Base-by-base conservation (phyloP, 2,329 filamentous ascomycete genomes). In the Xylariales sp. region DNA sequence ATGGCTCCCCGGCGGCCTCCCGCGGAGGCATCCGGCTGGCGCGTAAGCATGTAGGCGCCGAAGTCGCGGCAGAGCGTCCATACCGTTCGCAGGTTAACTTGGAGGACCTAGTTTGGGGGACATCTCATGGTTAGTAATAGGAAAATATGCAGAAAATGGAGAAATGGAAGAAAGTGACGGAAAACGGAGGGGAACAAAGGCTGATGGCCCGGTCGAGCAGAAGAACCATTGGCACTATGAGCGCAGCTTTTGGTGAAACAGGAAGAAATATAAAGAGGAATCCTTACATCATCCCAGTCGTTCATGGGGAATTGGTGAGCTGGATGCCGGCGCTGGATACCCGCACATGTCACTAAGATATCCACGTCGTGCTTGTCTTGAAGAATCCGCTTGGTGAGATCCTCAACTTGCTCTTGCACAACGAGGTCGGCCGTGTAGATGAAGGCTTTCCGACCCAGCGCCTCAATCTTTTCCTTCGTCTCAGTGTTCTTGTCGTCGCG, bases 271-370 rank as follows among this genome's bases (percentile, higher is more conserved):
- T 18, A 83, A 80, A 0, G 85, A 78, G 60, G 93, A 85, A 12
- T 88, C 2, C 28, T 17, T 32, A 33, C 37, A 20, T 39, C 27
- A 30, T 33, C 30, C 12, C 32, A 39, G 17, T 39, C 37, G n/a
- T 33, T 24, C 17, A 33, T 30, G 13, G 37, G 37, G 16, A 39
- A 39, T 11, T 33, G 29, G 15, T 39, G 29, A 18, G 20, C 27
- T 5, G 37, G 20, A 23, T 39, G 37, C n/a, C 37, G 74, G 45
- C 81, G 74, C 62, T 95, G 89, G 56, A 95, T 90, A 18, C 89
- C 89, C 14, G 85, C 89, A 63, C 86, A 91, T 66, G 90, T 95
- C 50, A 95, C 67, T 6, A 95, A 76, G 54, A 94, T 86, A 55
- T 85, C 76, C 46, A 94, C 78, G 55, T 78, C 55, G 56, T 81